phyloP scores from a whole-genome alignment of 495 filamentous ascomycete species.

The Hypoxylon subgilvum region DNA sequence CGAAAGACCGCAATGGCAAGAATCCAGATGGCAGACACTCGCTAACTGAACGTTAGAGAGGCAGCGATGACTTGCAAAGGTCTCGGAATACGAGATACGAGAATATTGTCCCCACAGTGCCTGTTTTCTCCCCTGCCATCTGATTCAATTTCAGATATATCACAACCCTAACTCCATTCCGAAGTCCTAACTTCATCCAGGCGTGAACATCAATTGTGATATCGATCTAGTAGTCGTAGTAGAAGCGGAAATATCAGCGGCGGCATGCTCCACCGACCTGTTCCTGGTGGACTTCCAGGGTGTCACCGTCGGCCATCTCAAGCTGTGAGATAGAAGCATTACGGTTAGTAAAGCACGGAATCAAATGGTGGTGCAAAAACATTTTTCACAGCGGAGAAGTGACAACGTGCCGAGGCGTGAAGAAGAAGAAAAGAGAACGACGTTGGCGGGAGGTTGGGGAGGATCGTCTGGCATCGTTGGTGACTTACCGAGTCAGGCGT shows the following conservation, averaged over 20 bases:
- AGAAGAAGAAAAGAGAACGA: not conserved
- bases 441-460: not conserved
- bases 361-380: not conserved
- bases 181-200: slow-evolving; percentile 9
- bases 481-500: slow-evolving; percentile 87
- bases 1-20: slow-evolving; percentile 30
- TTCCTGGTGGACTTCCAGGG: slow-evolving; percentile 97
- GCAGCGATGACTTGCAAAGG: not conserved
- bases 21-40: slow-evolving; percentile 32
- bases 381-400: no score
- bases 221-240: not conserved
- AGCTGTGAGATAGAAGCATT: slow-evolving; percentile 60
- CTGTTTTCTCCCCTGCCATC: slow-evolving; percentile 14
- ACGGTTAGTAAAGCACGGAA: slow-evolving; percentile 11
- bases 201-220: not conserved
- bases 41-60: slow-evolving; percentile 9
- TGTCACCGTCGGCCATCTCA: slow-evolving; percentile 96
- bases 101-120: slow-evolving; percentile 8
- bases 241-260: slow-evolving; percentile 32
- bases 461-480: not conserved
- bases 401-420: not conserved
- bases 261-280: slow-evolving; percentile 77
- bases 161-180: slow-evolving; percentile 21
- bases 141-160: slow-evolving; percentile 10
- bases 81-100: slow-evolving; percentile 11